Percentiles rank a stretch among this genome's conserved stretches.
Evolutionary conservation across 164 flowering plant genomes (phyloP).

Genomic region (Chimonanthus praecox): DNA sequence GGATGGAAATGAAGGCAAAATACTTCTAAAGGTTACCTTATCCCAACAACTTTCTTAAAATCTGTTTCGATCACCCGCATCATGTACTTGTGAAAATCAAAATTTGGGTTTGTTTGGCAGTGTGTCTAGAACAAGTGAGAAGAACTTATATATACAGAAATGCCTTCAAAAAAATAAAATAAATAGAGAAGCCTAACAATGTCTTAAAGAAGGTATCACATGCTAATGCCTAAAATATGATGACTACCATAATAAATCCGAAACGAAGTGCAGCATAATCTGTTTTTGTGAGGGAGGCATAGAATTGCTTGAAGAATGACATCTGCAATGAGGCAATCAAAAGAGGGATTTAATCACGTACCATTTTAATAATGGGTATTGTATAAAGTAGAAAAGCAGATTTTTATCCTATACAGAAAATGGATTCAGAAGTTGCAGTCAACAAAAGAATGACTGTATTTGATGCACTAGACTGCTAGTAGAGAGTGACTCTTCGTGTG

Average conservation of each 20-base stretch:
- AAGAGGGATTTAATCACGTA: background rate
- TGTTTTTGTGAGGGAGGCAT: slow-evolving; percentile 67
- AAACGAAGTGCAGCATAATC: slow-evolving; percentile 69
- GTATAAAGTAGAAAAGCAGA: background rate
- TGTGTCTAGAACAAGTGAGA: slow-evolving; percentile 43
- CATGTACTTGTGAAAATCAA: slow-evolving; percentile 91
- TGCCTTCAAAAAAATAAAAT: background rate
- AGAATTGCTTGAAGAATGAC: slow-evolving; percentile 77
- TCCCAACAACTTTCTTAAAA: slow-evolving; percentile 84
- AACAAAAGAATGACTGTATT: too few species aligned
- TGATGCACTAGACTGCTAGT: too few species aligned
- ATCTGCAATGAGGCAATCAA: slow-evolving; percentile 28
- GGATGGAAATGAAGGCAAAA: background rate
- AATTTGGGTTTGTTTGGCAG: slow-evolving; percentile 54
- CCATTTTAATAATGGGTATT: too few species aligned
- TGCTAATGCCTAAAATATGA: background rate
- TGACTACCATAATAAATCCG: slow-evolving; percentile 73
- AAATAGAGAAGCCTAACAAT: background rate
- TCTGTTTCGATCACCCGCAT: slow-evolving; percentile 80
- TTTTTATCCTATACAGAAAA: background rate
- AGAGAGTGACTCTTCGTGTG: too few species aligned
- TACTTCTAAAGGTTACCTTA: slow-evolving; percentile 41
- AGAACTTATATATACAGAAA: background rate
- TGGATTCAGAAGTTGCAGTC: background rate
- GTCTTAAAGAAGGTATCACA: background rate